phyloP scores from a whole-genome alignment of 1,139 yeast species.

The Yamadazyma diospyri region DNA sequence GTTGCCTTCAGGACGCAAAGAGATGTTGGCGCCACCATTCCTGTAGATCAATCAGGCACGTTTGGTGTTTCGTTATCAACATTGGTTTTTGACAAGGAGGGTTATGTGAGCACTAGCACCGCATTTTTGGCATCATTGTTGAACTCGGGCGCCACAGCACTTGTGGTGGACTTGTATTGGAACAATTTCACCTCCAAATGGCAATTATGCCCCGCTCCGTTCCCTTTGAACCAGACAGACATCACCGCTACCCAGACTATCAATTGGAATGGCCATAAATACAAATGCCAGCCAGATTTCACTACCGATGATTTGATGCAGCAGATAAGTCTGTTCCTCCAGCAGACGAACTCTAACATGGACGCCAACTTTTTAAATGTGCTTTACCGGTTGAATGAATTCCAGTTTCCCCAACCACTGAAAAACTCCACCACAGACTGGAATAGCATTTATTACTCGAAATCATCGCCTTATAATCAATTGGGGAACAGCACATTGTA shows the following conservation, averaged over 20 bases:
- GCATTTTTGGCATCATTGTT: slow-evolving; percentile 35
- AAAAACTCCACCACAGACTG: slow-evolving; percentile 8
- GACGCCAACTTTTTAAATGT: slow-evolving; percentile 54
- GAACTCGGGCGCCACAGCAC: slow-evolving; percentile 47
- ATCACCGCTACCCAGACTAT: slow-evolving; percentile 13
- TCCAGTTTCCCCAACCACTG: slow-evolving; percentile 21
- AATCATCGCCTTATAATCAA: slow-evolving; percentile 6
- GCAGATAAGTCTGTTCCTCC: slow-evolving; percentile 35
- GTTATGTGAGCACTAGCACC: slow-evolving; percentile 48
- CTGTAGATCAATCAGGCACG: slow-evolving; percentile 54
- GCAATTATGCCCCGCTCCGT: slow-evolving; percentile 68
- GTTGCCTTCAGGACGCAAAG: slow-evolving; percentile 62
- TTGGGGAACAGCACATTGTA: slow-evolving; percentile 30
- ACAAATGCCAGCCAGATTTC: slow-evolving; percentile 43
- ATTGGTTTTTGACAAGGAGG: slow-evolving; percentile 47
- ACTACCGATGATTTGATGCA: slow-evolving; percentile 37
- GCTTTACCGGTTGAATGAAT: slow-evolving; percentile 34
- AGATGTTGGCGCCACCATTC: slow-evolving; percentile 53
- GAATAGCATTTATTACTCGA: slow-evolving; percentile 7
- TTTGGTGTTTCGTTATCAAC: slow-evolving; percentile 58
- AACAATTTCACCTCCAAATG: slow-evolving; percentile 49
- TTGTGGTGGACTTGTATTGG: slow-evolving; percentile 66
- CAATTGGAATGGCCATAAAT: slow-evolving; percentile 27
- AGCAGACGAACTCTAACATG: slow-evolving; percentile 51
- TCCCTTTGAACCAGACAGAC: slow-evolving; percentile 27